Evolutionary conservation across 768 basidiomycete species (phyloP), one percentile per base, ranked within the genome.

Genomic region (Fibroporia radiculosa): DNA sequence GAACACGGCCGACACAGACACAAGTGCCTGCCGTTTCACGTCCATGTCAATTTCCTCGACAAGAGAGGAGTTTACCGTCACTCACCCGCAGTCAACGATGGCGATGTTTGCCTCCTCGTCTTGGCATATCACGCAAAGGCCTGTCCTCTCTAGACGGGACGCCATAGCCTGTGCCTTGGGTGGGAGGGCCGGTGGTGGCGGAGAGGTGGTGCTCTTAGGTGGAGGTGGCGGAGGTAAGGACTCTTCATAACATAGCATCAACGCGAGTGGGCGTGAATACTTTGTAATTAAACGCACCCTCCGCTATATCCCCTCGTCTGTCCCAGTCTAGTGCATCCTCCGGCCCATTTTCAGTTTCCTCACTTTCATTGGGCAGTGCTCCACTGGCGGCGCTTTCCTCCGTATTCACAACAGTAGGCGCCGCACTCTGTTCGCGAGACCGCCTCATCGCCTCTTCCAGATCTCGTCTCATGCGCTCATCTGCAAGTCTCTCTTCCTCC

Each of bases 51-150:
- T 19, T 10, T 5, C 4, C 5, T 6, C 31, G 23, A 12, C 10
- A 5, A 22, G 6, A 36, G 16, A 6, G 6, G 36, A 4, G 31
- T 33, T 37, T 14, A 11, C 20, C 19, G 8, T 13, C 1, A 75
- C 83, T 34, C 60, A 89, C 84, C 93, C 93, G 76, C 93, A 96
- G 63, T 96, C 93, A 11, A 95, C 85, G 44, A 92, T 80, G 2
- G 91, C 93, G 46, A 96, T 87, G 52, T 86, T 92, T 0, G 93
- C 92, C 51, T 95, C 92, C 48, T 92, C 87, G 50, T 96, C 93
- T 58, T 93, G 92, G 57, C 93, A 96, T 8, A 96, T 76, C 0
- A 95, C 88, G 60, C 93, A 96, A 4, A 93, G 63, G 1, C 93
- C 91, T 7, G 76, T 74, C 19, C 82, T 74, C 49, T 89, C 86